Conservation (phyloP, 2,329 filamentous ascomycete species). For the Alternaria ventricosa region DNA sequence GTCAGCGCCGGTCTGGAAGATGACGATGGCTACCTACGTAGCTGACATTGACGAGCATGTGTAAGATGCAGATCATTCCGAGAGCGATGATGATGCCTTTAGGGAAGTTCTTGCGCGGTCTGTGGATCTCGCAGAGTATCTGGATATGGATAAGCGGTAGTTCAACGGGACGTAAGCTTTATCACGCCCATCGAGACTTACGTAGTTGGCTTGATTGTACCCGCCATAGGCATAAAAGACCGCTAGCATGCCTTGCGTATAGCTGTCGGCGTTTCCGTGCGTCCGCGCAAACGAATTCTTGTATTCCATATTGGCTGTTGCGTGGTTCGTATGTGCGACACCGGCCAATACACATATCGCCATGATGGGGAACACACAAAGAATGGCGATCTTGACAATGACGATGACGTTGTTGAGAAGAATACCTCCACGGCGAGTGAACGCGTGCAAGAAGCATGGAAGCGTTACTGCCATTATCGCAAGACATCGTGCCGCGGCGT, state of each 20-base stretch:
- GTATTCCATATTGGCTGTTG: not conserved
- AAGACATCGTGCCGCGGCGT: not conserved
- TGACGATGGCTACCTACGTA: not conserved
- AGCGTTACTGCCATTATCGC: not conserved
- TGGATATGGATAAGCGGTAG: not conserved
- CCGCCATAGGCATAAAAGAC: not conserved
- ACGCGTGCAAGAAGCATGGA: not conserved
- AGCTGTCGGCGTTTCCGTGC: not conserved
- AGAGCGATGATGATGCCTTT: not conserved
- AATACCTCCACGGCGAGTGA: not conserved
- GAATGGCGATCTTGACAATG: not conserved
- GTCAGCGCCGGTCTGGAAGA: not conserved
- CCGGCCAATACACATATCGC: not conserved
- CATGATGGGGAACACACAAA: not conserved
- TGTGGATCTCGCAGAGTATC: not conserved
- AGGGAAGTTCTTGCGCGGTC: not conserved
- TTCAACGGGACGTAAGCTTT: too few relatives aligned
- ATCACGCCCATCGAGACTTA: not conserved
- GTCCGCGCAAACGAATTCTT: not conserved
- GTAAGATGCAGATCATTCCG: not conserved
- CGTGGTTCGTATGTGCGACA: not conserved
- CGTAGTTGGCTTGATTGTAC: not conserved
- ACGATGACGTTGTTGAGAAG: not conserved
- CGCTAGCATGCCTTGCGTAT: not conserved
- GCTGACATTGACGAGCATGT: not conserved